Evolutionary conservation across 2,329 filamentous ascomycete genomes (phyloP).

Genomic region (Trichophyton equinum): DNA sequence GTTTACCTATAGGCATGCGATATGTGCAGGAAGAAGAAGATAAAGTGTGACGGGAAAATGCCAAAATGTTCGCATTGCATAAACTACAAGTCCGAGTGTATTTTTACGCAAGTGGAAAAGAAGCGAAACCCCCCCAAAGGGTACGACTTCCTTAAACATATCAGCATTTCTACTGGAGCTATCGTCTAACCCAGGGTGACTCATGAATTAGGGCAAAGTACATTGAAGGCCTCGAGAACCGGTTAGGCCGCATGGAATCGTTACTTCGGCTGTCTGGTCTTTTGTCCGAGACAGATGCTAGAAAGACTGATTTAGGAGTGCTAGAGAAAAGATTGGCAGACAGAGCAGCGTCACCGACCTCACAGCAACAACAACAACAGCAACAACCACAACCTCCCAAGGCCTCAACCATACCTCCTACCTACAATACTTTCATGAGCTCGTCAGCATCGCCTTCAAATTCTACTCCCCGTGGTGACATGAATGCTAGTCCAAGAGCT

Average conservation of each 20-base stretch:
- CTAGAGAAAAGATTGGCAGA: slow-evolving; percentile 64
- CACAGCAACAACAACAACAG: slow-evolving; percentile 5
- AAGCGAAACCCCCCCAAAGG: slow-evolving; percentile 95
- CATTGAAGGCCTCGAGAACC: slow-evolving; percentile 91
- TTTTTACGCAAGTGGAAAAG: slow-evolving; percentile 98
- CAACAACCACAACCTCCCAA: slow-evolving; percentile 4
- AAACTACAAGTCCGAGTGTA: slow-evolving; percentile 95
- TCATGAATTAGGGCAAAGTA: slow-evolving; percentile 65
- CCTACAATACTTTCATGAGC: slow-evolving; percentile 16
- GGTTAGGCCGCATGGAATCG: slow-evolving; percentile 90
- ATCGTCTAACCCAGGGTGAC: background rate
- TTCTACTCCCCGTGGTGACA: slow-evolving; percentile 37
- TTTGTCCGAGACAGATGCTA: slow-evolving; percentile 71
- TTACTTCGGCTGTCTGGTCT: slow-evolving; percentile 75
- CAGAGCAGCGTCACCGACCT: slow-evolving; percentile 20
- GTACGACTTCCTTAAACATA: slow-evolving; percentile 39
- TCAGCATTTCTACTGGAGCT: background rate
- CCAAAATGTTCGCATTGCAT: slow-evolving; percentile 90
- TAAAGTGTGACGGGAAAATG: slow-evolving; percentile 95
- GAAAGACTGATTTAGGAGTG: slow-evolving; percentile 73
- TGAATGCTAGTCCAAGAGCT: slow-evolving; percentile 38
- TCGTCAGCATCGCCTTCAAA: slow-evolving; percentile 14
- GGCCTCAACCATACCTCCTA: slow-evolving; percentile 12
- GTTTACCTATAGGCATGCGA: slow-evolving; percentile 60
- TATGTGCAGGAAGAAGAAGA: slow-evolving; percentile 87